phyloP scores from a whole-genome alignment of 805 yeast species.

The Hanseniaspora vineae region DNA sequence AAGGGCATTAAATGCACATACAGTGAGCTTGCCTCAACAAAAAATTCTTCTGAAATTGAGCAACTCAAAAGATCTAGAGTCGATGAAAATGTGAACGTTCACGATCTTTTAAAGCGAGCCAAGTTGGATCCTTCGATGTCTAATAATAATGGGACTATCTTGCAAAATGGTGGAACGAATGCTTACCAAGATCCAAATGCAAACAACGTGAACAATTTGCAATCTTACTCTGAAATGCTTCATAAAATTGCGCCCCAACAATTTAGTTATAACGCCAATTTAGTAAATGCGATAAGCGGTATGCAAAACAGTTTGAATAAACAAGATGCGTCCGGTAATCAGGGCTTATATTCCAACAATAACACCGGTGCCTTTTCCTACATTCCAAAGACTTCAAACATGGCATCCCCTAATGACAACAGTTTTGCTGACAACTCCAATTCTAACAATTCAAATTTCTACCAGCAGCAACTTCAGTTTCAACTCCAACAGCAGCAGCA shows the following conservation, averaged over 20 bases:
- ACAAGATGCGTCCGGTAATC: no score
- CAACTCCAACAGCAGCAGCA: constrained; percentile 4
- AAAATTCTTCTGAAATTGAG: constrained; percentile 27
- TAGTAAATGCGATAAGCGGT: constrained; percentile 3
- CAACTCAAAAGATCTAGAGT: constrained; percentile 13
- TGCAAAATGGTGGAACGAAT: no score
- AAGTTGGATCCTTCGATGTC: constrained; percentile 6
- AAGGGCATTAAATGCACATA: constrained; percentile 67
- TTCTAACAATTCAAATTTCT: not conserved
- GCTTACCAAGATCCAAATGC: not conserved
- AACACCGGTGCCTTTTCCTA: constrained; percentile 1
- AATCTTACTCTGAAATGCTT: constrained; percentile 11
- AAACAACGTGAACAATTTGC: constrained; percentile 1
- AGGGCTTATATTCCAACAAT: not conserved
- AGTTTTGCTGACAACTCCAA: not conserved
- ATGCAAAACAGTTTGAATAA: not conserved
- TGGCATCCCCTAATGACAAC: not conserved
- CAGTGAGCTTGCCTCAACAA: constrained; percentile 37
- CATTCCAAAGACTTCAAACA: constrained; percentile 2
- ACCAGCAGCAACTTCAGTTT: not conserved
- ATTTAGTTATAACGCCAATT: constrained; percentile 5
- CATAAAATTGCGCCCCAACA: constrained; percentile 9
- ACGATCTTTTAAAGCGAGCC: constrained; percentile 13
- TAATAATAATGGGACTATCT: not conserved
- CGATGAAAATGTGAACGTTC: constrained; percentile 13